These are phyloP conservation scores for Isatis tinctoria DNA, from an alignment of 345 rosid genomes.

Conservation along the genomic window DNA sequence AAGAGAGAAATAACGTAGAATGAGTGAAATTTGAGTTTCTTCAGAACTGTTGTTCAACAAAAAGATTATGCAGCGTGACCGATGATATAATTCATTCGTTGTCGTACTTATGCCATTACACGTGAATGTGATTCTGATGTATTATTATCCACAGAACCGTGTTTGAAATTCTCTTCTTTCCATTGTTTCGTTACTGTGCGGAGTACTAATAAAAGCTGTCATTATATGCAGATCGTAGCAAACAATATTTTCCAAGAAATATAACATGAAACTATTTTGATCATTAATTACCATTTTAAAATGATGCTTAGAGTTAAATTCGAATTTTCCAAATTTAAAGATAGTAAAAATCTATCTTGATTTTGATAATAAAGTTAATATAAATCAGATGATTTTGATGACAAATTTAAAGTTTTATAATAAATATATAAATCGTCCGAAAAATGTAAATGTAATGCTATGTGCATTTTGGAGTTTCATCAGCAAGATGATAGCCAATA, in stretches of 20 bases:
- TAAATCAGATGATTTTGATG: too few species aligned
- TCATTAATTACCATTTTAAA: neutral
- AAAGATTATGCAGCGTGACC: neutral
- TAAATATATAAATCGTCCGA: too few species aligned
- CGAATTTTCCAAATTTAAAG: too few species aligned
- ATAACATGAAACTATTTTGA: neutral
- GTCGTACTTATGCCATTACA: neutral
- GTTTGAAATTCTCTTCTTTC: neutral
- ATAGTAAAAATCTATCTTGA: too few species aligned
- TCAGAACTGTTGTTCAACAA: neutral
- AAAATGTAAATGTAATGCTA: too few species aligned
- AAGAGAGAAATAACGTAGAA: neutral
- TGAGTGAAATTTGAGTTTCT: neutral
- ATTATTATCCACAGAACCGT: too few species aligned
- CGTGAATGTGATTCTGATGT: too few species aligned
- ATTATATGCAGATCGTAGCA: neutral
- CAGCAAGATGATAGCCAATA: too few species aligned
- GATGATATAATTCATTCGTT: neutral
- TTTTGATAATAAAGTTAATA: too few species aligned
- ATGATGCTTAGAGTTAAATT: too few species aligned
- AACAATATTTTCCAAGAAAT: neutral
- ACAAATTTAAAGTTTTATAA: too few species aligned
- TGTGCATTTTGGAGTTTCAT: too few species aligned
- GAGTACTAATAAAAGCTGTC: neutral
- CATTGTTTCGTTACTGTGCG: neutral